phyloP scores from a whole-genome alignment of 2,329 filamentous ascomycete genomes.

The Aspergillus sp. region DNA sequence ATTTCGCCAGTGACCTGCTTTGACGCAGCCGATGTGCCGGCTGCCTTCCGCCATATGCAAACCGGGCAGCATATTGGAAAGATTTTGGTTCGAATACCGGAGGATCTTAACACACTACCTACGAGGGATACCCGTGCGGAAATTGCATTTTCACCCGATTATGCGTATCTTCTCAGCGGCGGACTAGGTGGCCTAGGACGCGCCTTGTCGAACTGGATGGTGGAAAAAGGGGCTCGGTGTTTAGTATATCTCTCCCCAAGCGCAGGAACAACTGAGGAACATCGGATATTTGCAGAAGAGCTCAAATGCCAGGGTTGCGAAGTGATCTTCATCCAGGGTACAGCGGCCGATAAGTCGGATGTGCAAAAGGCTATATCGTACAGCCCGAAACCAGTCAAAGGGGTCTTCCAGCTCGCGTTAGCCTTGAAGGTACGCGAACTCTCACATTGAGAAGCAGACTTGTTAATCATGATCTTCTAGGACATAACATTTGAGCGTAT shows the following conservation, averaged over 20 bases:
- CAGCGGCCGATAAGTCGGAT: constrained; percentile 7
- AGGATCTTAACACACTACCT: neutral
- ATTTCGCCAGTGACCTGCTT: neutral
- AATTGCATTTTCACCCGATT: constrained; percentile 23
- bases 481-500: constrained; percentile 16
- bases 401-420: constrained; percentile 23
- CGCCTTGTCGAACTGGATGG: constrained; percentile 15
- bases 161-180: constrained; percentile 16
- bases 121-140: neutral
- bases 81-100: constrained; percentile 34
- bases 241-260: constrained; percentile 14
- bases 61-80: constrained; percentile 41
- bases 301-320: constrained; percentile 3
- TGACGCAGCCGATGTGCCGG: neutral
- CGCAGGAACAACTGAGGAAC: neutral
- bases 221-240: constrained; percentile 14
- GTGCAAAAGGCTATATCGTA: constrained; percentile 5
- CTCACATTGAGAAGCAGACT: neutral
- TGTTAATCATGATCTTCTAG: neutral
- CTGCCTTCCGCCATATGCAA: constrained; percentile 33
- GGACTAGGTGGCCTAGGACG: constrained; percentile 19
- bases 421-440: constrained; percentile 7
- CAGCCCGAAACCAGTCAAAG: constrained; percentile 6
- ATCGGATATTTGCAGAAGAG: constrained; percentile 7
- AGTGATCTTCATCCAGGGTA: constrained; percentile 1